A percentile compares a stretch with the other conserved stretches of the same genome.
Conservation (phyloP, 192 early-diverging fungal species). For the Coemansia sp. region DNA sequence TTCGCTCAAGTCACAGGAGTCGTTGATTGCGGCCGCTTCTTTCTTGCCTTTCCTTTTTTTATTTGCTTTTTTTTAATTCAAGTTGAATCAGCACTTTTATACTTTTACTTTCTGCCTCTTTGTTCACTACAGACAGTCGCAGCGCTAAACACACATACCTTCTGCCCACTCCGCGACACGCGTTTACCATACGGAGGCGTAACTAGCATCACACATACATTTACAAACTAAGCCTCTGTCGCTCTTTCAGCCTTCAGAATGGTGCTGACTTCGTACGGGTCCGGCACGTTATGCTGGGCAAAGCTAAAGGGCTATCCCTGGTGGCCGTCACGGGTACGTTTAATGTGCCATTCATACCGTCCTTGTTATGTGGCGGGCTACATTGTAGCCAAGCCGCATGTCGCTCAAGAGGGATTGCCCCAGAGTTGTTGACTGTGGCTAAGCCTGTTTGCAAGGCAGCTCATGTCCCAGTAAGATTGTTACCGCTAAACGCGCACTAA, state of each 20-base stretch:
- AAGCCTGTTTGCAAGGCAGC: not conserved
- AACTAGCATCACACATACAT: not conserved
- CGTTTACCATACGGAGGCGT: not conserved
- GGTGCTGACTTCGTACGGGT: conserved; percentile 48
- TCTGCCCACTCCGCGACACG: not conserved
- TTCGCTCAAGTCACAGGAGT: not conserved
- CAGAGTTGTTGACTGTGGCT: not conserved
- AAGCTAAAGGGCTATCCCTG: conserved; percentile 60
- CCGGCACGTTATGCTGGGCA: conserved; percentile 58
- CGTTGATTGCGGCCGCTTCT: conserved; percentile 1
- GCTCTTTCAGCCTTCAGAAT: conserved; percentile 15
- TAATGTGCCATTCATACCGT: conserved; percentile 12
- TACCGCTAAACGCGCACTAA: not conserved
- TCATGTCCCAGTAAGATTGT: not conserved
- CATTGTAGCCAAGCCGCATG: conserved; percentile 2
- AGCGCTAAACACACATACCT: not conserved
- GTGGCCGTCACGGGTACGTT: conserved; percentile 59
- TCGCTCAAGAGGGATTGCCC: conserved; percentile 6
- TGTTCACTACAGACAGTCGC: not conserved
- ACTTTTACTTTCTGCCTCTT: not conserved
- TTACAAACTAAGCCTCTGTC: not conserved
- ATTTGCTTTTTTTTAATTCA: conserved; percentile 5
- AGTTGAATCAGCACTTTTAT: not conserved
- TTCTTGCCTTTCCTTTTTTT: not conserved
- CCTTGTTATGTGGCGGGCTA: not conserved